These are phyloP conservation scores for Termitomyces heimii DNA, from an alignment of 768 basidiomycete species.

Conservation along the genomic window DNA sequence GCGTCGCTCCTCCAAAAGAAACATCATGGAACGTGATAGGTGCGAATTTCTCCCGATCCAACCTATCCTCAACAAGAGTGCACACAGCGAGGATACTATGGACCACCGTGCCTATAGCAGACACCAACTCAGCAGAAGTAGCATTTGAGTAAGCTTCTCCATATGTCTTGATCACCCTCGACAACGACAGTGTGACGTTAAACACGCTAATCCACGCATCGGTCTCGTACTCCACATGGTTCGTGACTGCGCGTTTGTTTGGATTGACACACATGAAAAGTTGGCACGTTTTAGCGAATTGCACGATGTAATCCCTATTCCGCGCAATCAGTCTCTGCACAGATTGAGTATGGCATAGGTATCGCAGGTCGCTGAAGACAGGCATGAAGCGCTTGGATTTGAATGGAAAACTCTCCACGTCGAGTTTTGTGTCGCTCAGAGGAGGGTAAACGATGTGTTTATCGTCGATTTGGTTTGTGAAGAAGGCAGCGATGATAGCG, in stretches of 20 bases:
- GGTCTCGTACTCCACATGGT: constrained; percentile 93
- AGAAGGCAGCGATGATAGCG: constrained; percentile 84
- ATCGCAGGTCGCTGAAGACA: constrained; percentile 86
- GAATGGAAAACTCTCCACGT: constrained; percentile 85
- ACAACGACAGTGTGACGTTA: constrained; percentile 87
- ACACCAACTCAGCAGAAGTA: constrained; percentile 50
- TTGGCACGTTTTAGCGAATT: constrained; percentile 73
- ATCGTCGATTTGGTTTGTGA: constrained; percentile 82
- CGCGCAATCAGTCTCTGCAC: constrained; percentile 77
- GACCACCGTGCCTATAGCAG: constrained; percentile 63
- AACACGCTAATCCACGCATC: constrained; percentile 98
- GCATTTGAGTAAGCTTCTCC: constrained; percentile 75
- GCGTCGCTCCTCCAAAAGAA: constrained; percentile 51
- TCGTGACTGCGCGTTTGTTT: constrained; percentile 73
- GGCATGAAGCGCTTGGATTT: constrained; percentile 96
- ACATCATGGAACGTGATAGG: constrained; percentile 62
- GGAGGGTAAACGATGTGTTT: constrained; percentile 56
- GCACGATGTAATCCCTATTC: constrained; percentile 58
- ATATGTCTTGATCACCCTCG: constrained; percentile 83
- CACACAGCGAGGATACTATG: constrained; percentile 70
- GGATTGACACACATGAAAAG: constrained; percentile 94
- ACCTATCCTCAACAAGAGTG: constrained; percentile 56
- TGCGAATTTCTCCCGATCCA: constrained; percentile 62
- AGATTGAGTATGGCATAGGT: constrained; percentile 73
- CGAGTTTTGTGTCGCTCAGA: constrained; percentile 33